Evolutionary conservation across 2,329 filamentous ascomycete genomes (phyloP), one percentile per base, ranked within the genome.

Genomic region (Tolypocladium inflatum): DNA sequence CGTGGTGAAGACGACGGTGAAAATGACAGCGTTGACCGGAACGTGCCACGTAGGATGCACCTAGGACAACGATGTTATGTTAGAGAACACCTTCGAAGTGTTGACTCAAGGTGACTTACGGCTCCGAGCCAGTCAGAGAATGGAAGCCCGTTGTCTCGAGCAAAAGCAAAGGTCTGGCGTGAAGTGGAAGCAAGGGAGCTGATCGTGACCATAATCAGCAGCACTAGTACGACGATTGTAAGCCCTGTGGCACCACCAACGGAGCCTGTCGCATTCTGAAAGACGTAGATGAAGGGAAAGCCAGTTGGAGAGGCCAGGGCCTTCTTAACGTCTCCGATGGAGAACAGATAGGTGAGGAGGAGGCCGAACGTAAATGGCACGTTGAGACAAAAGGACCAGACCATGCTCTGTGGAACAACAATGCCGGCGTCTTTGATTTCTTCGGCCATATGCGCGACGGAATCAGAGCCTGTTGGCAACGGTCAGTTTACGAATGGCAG

Each of bases 71-170:
- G 8, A n/a, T n/a, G 0, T 19, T 5, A 3, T 2, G 54, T 42
- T 11, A 53, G 39, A 54, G 19, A 3, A n/a, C 2, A n/a, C 17
- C 10, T 21, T 8, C 26, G n/a, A n/a, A 48, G 4, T n/a, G 1
- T 33, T 2, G 10, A 4, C 6, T 2, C 2, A 11, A 7, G 30
- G 2, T 4, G 21, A 57, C 59, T 52, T 53, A 59, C 58, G 15
- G 55, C 42, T 9, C 63, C 61, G 23, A 63, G 59, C 59, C 57
- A 53, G 59, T 59, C 51, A 33, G 64, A 61, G 58, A 63, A 64
- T 9, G 62, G 63, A 17, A 65, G 61, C 11, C 70, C 73, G 21
- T 71, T 66, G 60, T 75, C 73, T 17, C 73, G 66, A 4, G 68
- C 65, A 62, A 70, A 70, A 13, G 68, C 68, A 60, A 64, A 70